These are phyloP conservation scores for Hymenoscyphus albidus DNA, from an alignment of 2,329 filamentous ascomycete genomes.

Conservation along the genomic window DNA sequence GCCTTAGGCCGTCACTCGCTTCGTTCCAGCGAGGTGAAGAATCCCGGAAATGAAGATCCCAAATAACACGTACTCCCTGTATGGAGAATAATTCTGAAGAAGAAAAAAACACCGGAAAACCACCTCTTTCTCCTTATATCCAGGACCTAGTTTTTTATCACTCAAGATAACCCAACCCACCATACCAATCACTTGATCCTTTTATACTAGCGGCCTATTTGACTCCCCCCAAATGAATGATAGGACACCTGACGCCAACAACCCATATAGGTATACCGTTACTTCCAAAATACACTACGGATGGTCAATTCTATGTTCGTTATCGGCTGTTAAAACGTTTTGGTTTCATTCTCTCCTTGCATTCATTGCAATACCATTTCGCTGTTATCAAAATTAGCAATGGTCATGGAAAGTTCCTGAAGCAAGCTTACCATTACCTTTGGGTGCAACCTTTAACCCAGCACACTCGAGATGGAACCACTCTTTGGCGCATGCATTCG, in stretches of 20 bases:
- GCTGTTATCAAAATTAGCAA: conserved; percentile 18
- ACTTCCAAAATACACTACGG: neutral
- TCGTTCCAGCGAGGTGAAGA: neutral
- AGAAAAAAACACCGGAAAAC: neutral
- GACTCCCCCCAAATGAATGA: neutral
- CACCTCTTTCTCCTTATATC: neutral
- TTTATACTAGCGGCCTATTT: neutral
- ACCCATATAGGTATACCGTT: neutral
- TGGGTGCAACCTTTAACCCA: conserved; percentile 74
- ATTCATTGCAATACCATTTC: conserved; percentile 36
- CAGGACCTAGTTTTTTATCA: neutral
- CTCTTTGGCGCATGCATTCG: conserved; percentile 66
- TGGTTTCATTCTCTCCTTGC: conserved; percentile 30
- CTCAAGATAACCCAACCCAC: neutral
- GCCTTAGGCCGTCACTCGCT: neutral
- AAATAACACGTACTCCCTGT: neutral
- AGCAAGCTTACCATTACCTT: conserved; percentile 42
- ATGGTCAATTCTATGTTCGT: conserved; percentile 6
- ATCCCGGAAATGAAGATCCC: too few relatives aligned
- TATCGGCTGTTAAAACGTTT: conserved; percentile 30
- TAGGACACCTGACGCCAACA: neutral
- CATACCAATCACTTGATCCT: neutral
- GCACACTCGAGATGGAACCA: conserved; percentile 86
- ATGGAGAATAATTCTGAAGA: neutral
- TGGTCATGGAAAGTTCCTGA: neutral